Evolutionary conservation across 768 basidiomycete species (phyloP).

Genomic region (Psilocybe cubensis): DNA sequence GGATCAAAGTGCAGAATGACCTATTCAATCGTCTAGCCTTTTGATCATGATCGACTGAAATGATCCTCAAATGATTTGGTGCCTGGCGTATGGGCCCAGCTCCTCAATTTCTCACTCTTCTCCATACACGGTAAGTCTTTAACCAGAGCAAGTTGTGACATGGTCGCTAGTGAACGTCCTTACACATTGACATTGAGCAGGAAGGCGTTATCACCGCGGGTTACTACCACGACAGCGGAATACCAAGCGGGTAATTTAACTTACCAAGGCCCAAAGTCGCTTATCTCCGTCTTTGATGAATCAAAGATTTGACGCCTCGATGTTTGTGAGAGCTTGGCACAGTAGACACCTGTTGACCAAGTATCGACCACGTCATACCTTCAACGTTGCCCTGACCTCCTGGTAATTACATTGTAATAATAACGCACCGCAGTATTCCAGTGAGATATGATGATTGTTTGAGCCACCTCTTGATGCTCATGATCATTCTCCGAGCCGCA

Average conservation of each 20-base stretch:
- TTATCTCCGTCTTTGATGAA: conserved; percentile 1
- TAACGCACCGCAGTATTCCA: not conserved
- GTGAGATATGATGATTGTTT: not conserved
- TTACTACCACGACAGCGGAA: not conserved
- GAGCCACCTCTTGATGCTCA: not conserved
- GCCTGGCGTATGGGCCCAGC: not conserved
- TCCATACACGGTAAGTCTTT: not conserved
- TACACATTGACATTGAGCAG: not conserved
- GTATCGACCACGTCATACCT: not conserved
- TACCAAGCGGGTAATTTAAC: not conserved
- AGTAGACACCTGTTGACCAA: not conserved
- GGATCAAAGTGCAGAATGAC: not conserved
- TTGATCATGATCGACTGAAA: not conserved
- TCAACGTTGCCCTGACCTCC: not conserved
- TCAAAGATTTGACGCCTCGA: not conserved
- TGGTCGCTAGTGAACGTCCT: not conserved
- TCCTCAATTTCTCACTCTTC: not conserved
- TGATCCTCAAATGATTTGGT: not conserved
- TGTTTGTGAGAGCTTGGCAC: not conserved
- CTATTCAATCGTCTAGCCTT: not conserved
- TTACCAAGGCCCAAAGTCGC: not conserved
- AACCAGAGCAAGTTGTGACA: not conserved
- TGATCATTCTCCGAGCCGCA: not conserved
- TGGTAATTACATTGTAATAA: not conserved
- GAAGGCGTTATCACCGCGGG: not conserved